These are phyloP conservation scores for Kwoniella pini DNA, from an alignment of 768 basidiomycete species.

Conservation along the genomic window DNA sequence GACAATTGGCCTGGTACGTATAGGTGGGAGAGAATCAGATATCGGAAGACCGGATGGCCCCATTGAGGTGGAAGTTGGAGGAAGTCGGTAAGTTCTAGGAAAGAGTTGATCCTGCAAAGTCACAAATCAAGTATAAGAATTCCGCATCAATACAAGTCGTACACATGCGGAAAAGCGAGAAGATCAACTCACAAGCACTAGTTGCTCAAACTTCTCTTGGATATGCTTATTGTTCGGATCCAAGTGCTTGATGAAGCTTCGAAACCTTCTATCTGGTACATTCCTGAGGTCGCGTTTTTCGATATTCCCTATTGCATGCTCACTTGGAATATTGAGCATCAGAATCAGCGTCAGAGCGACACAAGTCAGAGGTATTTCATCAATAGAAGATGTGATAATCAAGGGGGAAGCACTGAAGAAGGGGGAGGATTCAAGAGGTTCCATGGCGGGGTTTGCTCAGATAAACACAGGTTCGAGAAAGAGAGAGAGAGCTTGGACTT, in stretches of 20 bases:
- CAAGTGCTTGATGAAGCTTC: slow-evolving; percentile 31
- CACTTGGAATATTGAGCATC: neutral
- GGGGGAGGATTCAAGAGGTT: too few species aligned
- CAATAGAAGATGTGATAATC: neutral
- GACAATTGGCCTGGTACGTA: too few species aligned
- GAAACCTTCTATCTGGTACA: slow-evolving; percentile 23
- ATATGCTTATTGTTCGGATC: slow-evolving; percentile 20
- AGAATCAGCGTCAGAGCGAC: too few species aligned
- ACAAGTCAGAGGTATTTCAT: neutral
- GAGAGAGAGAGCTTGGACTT: slow-evolving; percentile 9
- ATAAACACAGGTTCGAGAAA: too few species aligned
- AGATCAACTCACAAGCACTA: slow-evolving; percentile 27
- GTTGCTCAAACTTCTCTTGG: slow-evolving; percentile 21
- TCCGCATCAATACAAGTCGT: too few species aligned
- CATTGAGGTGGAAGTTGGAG: slow-evolving; percentile 1
- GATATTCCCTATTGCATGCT: slow-evolving; percentile 1
- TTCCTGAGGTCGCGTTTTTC: neutral
- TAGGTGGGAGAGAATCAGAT: too few species aligned
- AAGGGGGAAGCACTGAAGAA: neutral
- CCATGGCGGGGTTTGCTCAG: too few species aligned
- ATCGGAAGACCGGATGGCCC: neutral
- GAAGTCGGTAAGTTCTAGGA: neutral
- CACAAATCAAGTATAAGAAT: too few species aligned
- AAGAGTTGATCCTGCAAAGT: neutral
- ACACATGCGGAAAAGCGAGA: neutral